Conservation (phyloP, 805 yeast species). For the Yarrowia hollandica region DNA sequence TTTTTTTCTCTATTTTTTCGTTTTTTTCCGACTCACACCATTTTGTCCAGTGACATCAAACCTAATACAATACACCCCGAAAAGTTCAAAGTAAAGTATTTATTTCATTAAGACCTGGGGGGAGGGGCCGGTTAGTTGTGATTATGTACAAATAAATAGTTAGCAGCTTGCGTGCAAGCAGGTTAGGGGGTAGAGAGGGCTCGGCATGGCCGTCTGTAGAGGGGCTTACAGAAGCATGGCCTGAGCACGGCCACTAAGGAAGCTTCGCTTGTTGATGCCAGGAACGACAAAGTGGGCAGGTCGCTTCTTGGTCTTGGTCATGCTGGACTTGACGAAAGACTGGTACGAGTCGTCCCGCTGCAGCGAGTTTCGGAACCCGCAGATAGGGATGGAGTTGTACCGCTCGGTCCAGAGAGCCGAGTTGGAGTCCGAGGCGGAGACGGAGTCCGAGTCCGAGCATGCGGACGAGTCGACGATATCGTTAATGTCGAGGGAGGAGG, state of each 20-base stretch:
- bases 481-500: constrained; percentile 9
- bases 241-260: constrained; percentile 19
- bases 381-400: constrained; percentile 33
- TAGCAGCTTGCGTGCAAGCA: no score
- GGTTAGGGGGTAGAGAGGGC: no score
- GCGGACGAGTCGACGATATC: constrained; percentile 22
- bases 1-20: no score
- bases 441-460: constrained; percentile 24
- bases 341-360: constrained; percentile 24
- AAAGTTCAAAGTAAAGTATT: no score
- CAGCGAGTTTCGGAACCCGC: constrained; percentile 34
- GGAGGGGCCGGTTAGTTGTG: constrained; percentile 10
- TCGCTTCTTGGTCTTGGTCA: constrained; percentile 23
- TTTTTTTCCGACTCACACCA: no score
- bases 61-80: not conserved
- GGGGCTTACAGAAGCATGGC: constrained; percentile 25
- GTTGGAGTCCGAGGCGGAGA: constrained; percentile 32
- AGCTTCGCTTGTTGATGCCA: constrained; percentile 23
- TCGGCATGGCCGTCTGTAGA: no score
- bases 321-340: constrained; percentile 15
- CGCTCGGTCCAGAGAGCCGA: constrained; percentile 32
- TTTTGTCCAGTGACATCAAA: not conserved
- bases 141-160: constrained; percentile 29
- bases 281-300: constrained; percentile 19
- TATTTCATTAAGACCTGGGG: not conserved